Evolutionary conservation across 2,329 filamentous ascomycete genomes (phyloP).

Genomic region (Fusarium lateritium): DNA sequence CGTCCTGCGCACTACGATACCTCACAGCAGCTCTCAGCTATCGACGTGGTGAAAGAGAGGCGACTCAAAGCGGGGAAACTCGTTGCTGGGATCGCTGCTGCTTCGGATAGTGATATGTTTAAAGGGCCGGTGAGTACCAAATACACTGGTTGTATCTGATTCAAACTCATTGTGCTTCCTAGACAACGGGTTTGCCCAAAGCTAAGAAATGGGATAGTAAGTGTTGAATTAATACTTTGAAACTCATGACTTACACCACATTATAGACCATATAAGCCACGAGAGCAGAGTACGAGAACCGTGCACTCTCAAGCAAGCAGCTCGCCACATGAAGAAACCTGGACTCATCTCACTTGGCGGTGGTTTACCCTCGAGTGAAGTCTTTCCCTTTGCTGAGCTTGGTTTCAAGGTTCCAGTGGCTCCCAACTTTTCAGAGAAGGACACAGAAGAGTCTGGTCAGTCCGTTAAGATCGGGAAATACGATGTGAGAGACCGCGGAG

Average conservation of each 20-base stretch:
- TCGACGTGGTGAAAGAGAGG: conserved; percentile 52
- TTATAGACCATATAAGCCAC: conserved; percentile 68
- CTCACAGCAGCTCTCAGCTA: conserved; percentile 45
- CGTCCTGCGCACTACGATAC: conserved; percentile 46
- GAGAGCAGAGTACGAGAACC: conserved; percentile 74
- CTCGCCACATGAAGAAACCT: conserved; percentile 82
- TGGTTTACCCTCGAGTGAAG: conserved; percentile 87
- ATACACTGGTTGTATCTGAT: not conserved
- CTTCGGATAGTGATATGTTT: conserved; percentile 85
- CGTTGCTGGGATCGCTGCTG: conserved; percentile 81
- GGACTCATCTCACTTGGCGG: conserved; percentile 94
- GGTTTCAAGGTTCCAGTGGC: conserved; percentile 79
- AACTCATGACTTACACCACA: conserved; percentile 22
- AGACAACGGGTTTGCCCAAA: conserved; percentile 74
- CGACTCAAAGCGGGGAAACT: conserved; percentile 81
- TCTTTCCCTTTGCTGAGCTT: conserved; percentile 91
- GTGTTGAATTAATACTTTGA: conserved; percentile 54
- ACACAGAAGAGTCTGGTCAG: conserved; percentile 72
- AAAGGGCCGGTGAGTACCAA: conserved; percentile 75
- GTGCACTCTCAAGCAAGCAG: conserved; percentile 86
- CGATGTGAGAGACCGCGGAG: conserved; percentile 75
- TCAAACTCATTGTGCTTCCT: conserved; percentile 3
- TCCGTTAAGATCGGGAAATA: conserved; percentile 83
- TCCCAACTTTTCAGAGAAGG: conserved; percentile 79
- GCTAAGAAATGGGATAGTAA: conserved; percentile 89